These are phyloP conservation scores for Dactylorhiza incarnata DNA, from an alignment of 106 monocot species.

Conservation along the genomic window DNA sequence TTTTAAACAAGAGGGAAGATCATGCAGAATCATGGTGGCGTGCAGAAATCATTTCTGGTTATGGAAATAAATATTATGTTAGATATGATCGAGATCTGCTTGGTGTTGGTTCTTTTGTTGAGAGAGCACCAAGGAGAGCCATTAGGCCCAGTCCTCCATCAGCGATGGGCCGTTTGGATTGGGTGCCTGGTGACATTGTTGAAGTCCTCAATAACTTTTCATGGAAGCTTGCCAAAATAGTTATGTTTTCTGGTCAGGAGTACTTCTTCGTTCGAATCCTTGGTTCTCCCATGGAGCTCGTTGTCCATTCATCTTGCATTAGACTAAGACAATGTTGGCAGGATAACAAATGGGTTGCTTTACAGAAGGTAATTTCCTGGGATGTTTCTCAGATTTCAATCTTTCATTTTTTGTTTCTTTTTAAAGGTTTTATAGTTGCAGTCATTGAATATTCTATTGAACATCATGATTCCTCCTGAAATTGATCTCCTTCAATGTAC, in stretches of 20 bases:
- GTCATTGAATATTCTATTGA: not conserved
- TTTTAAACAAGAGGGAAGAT: slow-evolving; percentile 17
- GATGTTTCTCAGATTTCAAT: not conserved
- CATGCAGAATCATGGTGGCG: slow-evolving; percentile 29
- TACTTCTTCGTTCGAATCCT: slow-evolving; percentile 30
- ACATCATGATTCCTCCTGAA: not conserved
- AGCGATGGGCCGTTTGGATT: slow-evolving; percentile 6
- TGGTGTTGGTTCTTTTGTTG: slow-evolving; percentile 2
- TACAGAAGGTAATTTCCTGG: slow-evolving; percentile 33
- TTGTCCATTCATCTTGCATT: slow-evolving; percentile 20
- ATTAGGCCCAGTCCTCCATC: slow-evolving; percentile 31
- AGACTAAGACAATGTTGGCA: slow-evolving; percentile 39
- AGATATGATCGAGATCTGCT: slow-evolving; percentile 14
- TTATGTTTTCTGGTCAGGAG: slow-evolving; percentile 6
- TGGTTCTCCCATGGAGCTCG: slow-evolving; percentile 26
- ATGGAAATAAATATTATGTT: slow-evolving; percentile 26
- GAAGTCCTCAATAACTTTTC: slow-evolving; percentile 36
- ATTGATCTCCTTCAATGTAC: not conserved
- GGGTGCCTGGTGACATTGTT: slow-evolving; percentile 28
- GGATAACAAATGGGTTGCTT: slow-evolving; percentile 42
- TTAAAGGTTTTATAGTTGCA: not conserved
- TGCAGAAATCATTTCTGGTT: slow-evolving; percentile 32
- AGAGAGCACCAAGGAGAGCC: slow-evolving; percentile 27
- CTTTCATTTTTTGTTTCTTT: not conserved
- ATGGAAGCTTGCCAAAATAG: slow-evolving; percentile 39